Percentiles rank a stretch among this genome's conserved stretches.
These are phyloP conservation scores for Zangia roseola DNA, from an alignment of 768 basidiomycete genomes.

Conservation along the genomic window DNA sequence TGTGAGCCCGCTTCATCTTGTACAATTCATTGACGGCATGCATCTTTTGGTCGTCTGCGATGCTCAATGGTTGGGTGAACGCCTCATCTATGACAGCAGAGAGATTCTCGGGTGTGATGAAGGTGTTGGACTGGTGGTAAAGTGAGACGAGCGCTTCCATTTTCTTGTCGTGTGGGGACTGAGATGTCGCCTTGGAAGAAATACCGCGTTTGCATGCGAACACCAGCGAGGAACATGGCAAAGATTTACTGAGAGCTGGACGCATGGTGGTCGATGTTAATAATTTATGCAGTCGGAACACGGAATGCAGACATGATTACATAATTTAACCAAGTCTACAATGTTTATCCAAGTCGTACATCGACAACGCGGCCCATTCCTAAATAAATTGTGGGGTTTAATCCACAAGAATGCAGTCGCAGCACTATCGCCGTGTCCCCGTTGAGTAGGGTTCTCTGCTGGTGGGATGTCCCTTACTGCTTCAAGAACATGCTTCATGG, in stretches of 20 bases:
- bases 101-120: constrained; percentile 72
- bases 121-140: constrained; percentile 72
- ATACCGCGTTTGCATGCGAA: constrained; percentile 11
- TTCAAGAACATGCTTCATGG: too few relatives aligned
- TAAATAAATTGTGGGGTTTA: not conserved
- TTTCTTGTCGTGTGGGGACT: constrained; percentile 30
- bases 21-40: constrained; percentile 15
- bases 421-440: not conserved
- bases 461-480: too few relatives aligned
- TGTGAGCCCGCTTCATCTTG: constrained; percentile 11
- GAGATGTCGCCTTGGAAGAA: constrained; percentile 21
- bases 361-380: not conserved
- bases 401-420: not conserved
- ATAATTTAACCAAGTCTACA: too few relatives aligned
- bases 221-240: constrained; percentile 7
- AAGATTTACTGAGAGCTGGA: constrained; percentile 1
- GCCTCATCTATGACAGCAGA: constrained; percentile 61
- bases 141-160: constrained; percentile 74
- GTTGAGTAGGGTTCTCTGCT: too few relatives aligned
- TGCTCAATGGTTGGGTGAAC: constrained; percentile 38
- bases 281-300: not conserved
- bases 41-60: constrained; percentile 19
- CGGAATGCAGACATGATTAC: constrained; percentile 7
- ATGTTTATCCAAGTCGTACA: not conserved
- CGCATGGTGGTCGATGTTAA: constrained; percentile 12